Conservation (phyloP, 306 rosid species). For the Malus sieversii region DNA sequence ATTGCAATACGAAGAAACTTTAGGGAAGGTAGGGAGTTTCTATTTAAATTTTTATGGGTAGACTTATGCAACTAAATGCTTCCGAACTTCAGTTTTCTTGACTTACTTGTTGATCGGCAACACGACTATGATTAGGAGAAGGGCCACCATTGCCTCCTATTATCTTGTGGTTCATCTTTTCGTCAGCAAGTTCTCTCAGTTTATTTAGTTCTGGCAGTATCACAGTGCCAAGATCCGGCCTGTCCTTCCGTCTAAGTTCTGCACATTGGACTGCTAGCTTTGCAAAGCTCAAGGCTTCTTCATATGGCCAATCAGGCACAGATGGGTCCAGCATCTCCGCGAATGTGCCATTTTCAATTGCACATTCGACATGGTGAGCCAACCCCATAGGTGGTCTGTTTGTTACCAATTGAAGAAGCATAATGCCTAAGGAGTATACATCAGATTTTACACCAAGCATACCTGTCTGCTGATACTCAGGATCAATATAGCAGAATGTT, state of each 20-base stretch:
- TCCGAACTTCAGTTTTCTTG: neutral
- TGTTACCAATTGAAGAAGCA: slow-evolving; percentile 67
- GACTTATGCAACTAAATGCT: neutral
- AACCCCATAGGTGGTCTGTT: slow-evolving; percentile 76
- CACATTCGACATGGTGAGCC: slow-evolving; percentile 41
- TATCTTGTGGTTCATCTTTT: slow-evolving; percentile 17
- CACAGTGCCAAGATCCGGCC: slow-evolving; percentile 62
- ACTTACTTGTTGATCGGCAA: slow-evolving; percentile 47
- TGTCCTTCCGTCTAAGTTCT: slow-evolving; percentile 80
- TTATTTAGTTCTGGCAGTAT: slow-evolving; percentile 54
- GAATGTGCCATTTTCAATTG: slow-evolving; percentile 48
- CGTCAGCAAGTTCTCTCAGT: slow-evolving; percentile 55
- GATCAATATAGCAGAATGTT: slow-evolving; percentile 95
- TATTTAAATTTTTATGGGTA: neutral
- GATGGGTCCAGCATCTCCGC: slow-evolving; percentile 51
- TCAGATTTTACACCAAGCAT: slow-evolving; percentile 92
- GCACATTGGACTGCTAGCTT: slow-evolving; percentile 59
- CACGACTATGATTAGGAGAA: slow-evolving; percentile 18
- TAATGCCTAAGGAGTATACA: slow-evolving; percentile 79
- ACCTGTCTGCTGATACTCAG: slow-evolving; percentile 94
- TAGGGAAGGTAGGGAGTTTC: neutral
- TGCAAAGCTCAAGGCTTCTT: slow-evolving; percentile 46
- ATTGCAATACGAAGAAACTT: neutral
- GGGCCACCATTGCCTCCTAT: slow-evolving; percentile 2
- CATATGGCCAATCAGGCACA: slow-evolving; percentile 65